A percentile compares a stretch with the other conserved stretches of the same genome.
Conservation (phyloP, 2,329 filamentous ascomycete species). For the Sporothrix luriei region DNA sequence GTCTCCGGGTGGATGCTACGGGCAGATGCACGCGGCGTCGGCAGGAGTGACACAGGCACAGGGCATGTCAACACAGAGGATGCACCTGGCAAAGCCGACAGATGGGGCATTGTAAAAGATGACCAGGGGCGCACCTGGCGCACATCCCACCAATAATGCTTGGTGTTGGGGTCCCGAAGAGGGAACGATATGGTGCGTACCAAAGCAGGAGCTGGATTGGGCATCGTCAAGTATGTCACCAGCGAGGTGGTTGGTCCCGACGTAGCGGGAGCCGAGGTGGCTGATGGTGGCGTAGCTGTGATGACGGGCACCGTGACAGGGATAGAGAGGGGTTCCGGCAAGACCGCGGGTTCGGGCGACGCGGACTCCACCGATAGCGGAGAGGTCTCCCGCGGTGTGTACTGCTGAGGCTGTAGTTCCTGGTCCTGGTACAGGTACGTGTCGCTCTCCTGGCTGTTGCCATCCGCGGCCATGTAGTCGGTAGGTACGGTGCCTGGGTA, state of each 20-base stretch:
- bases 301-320: slow-evolving; percentile 77
- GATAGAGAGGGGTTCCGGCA: slow-evolving; percentile 47
- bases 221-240: slow-evolving; percentile 72
- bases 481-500: slow-evolving; percentile 67
- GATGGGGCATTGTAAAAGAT: slow-evolving; percentile 71
- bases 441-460: slow-evolving; percentile 42
- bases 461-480: slow-evolving; percentile 44
- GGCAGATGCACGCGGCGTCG: slow-evolving; percentile 51
- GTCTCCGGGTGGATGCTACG: slow-evolving; percentile 74
- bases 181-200: slow-evolving; percentile 76
- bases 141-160: slow-evolving; percentile 95
- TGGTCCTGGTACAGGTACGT: slow-evolving; percentile 50
- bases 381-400: slow-evolving; percentile 51
- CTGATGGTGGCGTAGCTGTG: slow-evolving; percentile 78
- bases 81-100: slow-evolving; percentile 73
- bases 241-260: slow-evolving; percentile 72
- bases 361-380: slow-evolving; percentile 46
- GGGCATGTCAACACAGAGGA: slow-evolving; percentile 71
- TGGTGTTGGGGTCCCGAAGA: slow-evolving; percentile 66
- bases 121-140: slow-evolving; percentile 84
- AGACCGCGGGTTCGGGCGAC: slow-evolving; percentile 34
- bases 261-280: slow-evolving; percentile 75
- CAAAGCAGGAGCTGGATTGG: slow-evolving; percentile 80
- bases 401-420: slow-evolving; percentile 41
- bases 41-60: slow-evolving; percentile 64